A percentile compares a stretch with the other conserved stretches of the same genome.
These are phyloP conservation scores for Combretum micranthum DNA, from an alignment of 345 rosid species.

Conservation along the genomic window DNA sequence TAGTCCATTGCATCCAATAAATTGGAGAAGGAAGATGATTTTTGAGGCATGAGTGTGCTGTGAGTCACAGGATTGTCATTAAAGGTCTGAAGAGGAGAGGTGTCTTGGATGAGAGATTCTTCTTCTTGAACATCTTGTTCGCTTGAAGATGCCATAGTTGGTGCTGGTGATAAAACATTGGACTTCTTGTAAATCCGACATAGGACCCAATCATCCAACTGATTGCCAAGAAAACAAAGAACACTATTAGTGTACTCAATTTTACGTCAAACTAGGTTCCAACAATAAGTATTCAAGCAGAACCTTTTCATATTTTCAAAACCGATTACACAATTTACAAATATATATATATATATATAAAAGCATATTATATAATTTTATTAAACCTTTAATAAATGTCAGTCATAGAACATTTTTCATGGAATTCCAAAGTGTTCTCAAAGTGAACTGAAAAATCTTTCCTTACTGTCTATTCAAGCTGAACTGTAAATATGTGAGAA, in stretches of 20 bases:
- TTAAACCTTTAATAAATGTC: too few relatives aligned
- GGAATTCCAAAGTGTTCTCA: too few relatives aligned
- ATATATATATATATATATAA: too few relatives aligned
- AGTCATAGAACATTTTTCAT: too few relatives aligned
- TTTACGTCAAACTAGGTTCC: too few relatives aligned
- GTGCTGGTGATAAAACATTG: slow-evolving; percentile 38
- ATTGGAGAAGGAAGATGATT: slow-evolving; percentile 70
- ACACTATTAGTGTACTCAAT: not conserved
- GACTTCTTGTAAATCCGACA: slow-evolving; percentile 91
- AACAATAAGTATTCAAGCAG: too few relatives aligned
- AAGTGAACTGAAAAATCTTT: too few relatives aligned
- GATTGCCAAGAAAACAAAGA: slow-evolving; percentile 9
- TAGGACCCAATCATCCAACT: slow-evolving; percentile 98
- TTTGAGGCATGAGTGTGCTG: slow-evolving; percentile 45
- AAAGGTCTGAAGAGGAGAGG: slow-evolving; percentile 22
- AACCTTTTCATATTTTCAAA: too few relatives aligned
- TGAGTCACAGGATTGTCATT: slow-evolving; percentile 17
- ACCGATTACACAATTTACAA: too few relatives aligned
- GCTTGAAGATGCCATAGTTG: slow-evolving; percentile 22
- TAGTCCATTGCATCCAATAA: slow-evolving; percentile 70
- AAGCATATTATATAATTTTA: too few relatives aligned
- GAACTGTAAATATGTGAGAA: too few relatives aligned
- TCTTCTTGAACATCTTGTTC: slow-evolving; percentile 66
- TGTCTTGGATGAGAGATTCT: slow-evolving; percentile 31
- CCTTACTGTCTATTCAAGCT: too few relatives aligned